A percentile compares a stretch with the other conserved stretches of the same genome.
Evolutionary conservation across 2,329 filamentous ascomycete species (phyloP).

Genomic region (Calycina marina): DNA sequence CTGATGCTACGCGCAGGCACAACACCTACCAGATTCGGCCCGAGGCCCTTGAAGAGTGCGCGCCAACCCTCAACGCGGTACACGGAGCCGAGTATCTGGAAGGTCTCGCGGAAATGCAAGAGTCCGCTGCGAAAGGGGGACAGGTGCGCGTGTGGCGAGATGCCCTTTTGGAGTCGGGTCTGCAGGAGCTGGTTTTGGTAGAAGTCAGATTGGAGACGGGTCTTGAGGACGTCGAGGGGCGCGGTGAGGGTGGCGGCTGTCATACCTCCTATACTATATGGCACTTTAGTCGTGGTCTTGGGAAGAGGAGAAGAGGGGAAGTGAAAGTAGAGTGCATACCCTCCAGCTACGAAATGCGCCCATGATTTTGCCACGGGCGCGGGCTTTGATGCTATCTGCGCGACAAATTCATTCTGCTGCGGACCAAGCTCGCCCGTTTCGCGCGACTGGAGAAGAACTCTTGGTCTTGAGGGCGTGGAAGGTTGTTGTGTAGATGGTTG

Average conservation of each 20-base stretch:
- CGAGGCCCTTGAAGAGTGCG: constrained; percentile 84
- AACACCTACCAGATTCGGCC: constrained; percentile 78
- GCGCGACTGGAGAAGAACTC: constrained; percentile 38
- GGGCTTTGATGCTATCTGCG: constrained; percentile 24
- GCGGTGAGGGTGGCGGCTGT: constrained; percentile 85
- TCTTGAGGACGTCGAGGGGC: constrained; percentile 87
- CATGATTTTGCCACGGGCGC: constrained; percentile 59
- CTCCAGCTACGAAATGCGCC: constrained; percentile 85
- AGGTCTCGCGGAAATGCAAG: constrained; percentile 71
- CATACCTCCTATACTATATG: constrained; percentile 66
- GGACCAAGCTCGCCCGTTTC: constrained; percentile 44
- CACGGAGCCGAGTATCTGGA: constrained; percentile 72
- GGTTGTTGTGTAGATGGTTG: constrained; percentile 8
- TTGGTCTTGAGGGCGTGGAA: constrained; percentile 7
- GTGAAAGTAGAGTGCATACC: no score
- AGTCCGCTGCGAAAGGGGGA: constrained; percentile 50
- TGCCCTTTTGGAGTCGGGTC: constrained; percentile 39
- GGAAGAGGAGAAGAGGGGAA: no score
- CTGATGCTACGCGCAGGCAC: constrained; percentile 84
- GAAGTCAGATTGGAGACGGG: constrained; percentile 83
- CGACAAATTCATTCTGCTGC: constrained; percentile 25
- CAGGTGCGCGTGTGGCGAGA: constrained; percentile 38
- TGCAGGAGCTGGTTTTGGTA: constrained; percentile 73
- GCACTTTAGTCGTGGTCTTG: no score
- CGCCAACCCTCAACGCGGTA: constrained; percentile 70